Evolutionary conservation across 2,329 filamentous ascomycete species (phyloP).

Genomic region (Pseudocercospora macadamiae): DNA sequence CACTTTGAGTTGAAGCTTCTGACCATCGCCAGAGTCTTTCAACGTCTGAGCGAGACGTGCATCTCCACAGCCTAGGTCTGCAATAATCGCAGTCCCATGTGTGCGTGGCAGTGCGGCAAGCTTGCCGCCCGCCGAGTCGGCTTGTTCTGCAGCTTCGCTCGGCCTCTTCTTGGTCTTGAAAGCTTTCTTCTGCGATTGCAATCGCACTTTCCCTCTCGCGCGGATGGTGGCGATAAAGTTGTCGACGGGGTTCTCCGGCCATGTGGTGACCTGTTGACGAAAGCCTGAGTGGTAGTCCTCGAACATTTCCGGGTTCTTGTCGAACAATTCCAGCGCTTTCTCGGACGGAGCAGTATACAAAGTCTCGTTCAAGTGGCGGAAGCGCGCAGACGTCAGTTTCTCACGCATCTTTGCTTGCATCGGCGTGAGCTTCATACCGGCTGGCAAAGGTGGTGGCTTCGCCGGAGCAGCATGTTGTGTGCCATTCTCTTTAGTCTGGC

Average conservation of each 20-base stretch:
- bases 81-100: slow-evolving; percentile 73
- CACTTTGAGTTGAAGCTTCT: slow-evolving; percentile 72
- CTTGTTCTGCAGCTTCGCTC: slow-evolving; percentile 35
- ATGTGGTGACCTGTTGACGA: slow-evolving; percentile 89
- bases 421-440: slow-evolving; percentile 73
- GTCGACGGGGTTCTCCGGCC: slow-evolving; percentile 96
- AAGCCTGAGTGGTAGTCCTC: slow-evolving; percentile 96
- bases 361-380: slow-evolving; percentile 95
- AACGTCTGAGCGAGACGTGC: slow-evolving; percentile 76
- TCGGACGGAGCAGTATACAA: slow-evolving; percentile 89
- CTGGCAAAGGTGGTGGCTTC: slow-evolving; percentile 37
- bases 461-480: slow-evolving; percentile 28
- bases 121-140: slow-evolving; percentile 31
- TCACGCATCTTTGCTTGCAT: slow-evolving; percentile 92
- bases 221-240: slow-evolving; percentile 76
- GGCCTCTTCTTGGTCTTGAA: slow-evolving; percentile 43
- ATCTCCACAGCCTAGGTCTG: slow-evolving; percentile 92
- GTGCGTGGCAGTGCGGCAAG: slow-evolving; percentile 67
- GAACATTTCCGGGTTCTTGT: slow-evolving; percentile 87
- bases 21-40: slow-evolving; percentile 56
- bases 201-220: slow-evolving; percentile 61
- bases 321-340: slow-evolving; percentile 82
- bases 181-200: slow-evolving; percentile 38
- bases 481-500: slow-evolving; percentile 25
- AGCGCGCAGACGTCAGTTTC: slow-evolving; percentile 92